Percentiles rank a stretch among this genome's conserved stretches.
Conservation (phyloP, 2,329 filamentous ascomycete species). For the Periconia sp. region DNA sequence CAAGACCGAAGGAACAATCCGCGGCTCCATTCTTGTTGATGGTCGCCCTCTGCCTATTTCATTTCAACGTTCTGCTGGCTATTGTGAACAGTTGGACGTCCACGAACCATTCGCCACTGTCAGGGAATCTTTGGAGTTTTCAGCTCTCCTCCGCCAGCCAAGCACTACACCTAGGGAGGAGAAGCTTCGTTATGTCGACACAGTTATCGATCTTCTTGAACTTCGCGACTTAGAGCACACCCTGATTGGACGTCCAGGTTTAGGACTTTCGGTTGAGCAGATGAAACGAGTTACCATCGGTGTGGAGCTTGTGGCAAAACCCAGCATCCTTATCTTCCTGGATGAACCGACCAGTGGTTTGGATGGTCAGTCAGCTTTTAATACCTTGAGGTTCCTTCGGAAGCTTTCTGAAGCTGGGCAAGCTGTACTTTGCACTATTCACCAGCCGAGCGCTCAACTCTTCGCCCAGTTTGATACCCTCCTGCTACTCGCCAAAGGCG, state of each 20-base stretch:
- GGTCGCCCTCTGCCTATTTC: conserved; percentile 74
- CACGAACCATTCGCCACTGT: conserved; percentile 64
- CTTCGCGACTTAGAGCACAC: conserved; percentile 65
- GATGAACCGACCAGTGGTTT: conserved; percentile 78
- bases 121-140: conserved; percentile 65
- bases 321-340: conserved; percentile 73
- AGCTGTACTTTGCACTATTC: conserved; percentile 84
- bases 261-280: conserved; percentile 65
- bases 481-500: conserved; percentile 74
- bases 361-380: conserved; percentile 72
- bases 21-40: conserved; percentile 79
- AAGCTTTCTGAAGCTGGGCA: conserved; percentile 78
- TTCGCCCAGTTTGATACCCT: conserved; percentile 85
- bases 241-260: conserved; percentile 61
- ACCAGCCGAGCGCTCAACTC: conserved; percentile 80
- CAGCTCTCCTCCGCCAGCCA: conserved; percentile 63
- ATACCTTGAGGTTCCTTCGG: conserved; percentile 74
- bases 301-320: conserved; percentile 65
- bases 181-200: conserved; percentile 66
- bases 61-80: conserved; percentile 85
- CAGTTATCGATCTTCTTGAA: conserved; percentile 63
- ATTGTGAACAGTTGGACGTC: conserved; percentile 66
- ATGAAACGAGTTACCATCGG: conserved; percentile 67
- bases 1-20: conserved; percentile 81
- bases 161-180: conserved; percentile 59